Conservation (phyloP, 139 green algal species). For the Auxenochlorella pyrenoidosa region DNA sequence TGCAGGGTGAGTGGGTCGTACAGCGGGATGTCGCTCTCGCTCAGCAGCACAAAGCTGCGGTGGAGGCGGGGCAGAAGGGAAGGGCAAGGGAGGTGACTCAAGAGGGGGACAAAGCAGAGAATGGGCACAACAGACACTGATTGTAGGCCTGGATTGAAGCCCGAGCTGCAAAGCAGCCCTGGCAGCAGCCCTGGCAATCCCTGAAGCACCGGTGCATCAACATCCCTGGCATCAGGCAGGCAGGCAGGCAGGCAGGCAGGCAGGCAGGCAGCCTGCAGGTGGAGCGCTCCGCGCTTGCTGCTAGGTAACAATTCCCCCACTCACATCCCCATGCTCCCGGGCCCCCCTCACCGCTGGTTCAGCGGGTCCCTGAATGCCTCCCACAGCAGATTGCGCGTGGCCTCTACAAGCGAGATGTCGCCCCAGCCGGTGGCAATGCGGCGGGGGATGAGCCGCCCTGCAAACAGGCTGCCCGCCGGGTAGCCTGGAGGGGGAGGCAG, state of each 20-base stretch:
- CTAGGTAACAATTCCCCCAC: too few species aligned
- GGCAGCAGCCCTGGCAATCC: too few species aligned
- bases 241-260: too few species aligned
- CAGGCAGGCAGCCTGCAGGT: too few species aligned
- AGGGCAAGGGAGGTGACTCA: neutral
- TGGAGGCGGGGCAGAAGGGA: neutral
- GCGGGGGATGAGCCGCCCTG: conserved; percentile 18
- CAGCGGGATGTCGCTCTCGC: conserved; percentile 41
- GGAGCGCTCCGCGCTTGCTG: too few species aligned
- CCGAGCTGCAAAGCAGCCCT: too few species aligned
- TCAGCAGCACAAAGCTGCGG: conserved; percentile 41
- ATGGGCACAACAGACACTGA: neutral
- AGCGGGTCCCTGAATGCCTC: conserved; percentile 53
- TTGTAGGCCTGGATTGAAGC: neutral
- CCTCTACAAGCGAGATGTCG: conserved; percentile 27
- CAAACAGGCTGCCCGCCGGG: conserved; percentile 4
- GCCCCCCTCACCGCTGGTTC: conserved; percentile 44
- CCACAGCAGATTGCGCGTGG: conserved; percentile 49
- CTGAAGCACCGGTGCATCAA: too few species aligned
- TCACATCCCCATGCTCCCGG: too few species aligned
- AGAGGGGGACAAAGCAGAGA: neutral
- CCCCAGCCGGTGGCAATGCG: conserved; percentile 33
- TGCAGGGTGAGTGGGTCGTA: conserved; percentile 36
- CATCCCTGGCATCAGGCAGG: too few species aligned
- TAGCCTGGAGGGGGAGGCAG: neutral